A percentile compares a stretch with the other conserved stretches of the same genome.
Evolutionary conservation across 2,329 filamentous ascomycete species (phyloP).

Genomic region (Phialophora expanda): DNA sequence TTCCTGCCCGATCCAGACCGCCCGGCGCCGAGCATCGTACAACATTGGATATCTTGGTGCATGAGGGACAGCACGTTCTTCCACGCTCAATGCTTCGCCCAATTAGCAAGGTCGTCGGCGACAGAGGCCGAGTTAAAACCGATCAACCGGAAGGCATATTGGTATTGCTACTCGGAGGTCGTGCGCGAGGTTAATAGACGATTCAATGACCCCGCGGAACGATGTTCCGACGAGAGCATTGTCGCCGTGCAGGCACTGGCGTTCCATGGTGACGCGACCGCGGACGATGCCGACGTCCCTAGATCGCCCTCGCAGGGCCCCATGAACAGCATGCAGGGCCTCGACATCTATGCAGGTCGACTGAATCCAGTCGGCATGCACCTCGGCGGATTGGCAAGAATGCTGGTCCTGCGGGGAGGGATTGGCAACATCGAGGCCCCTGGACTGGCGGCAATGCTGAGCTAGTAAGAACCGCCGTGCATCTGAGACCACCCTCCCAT

Average conservation of each 20-base stretch:
- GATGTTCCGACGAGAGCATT: constrained; percentile 16
- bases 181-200: constrained; percentile 20
- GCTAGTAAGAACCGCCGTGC: constrained; percentile 22
- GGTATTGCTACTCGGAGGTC: constrained; percentile 21
- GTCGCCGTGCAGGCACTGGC: constrained; percentile 18
- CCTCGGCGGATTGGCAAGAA: constrained; percentile 35
- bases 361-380: constrained; percentile 30
- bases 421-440: constrained; percentile 25
- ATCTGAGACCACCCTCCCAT: not conserved
- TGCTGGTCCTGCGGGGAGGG: constrained; percentile 37
- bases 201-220: constrained; percentile 13
- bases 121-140: constrained; percentile 1
- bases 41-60: constrained; percentile 15
- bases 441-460: constrained; percentile 19
- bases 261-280: constrained; percentile 5
- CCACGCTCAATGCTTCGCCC: constrained; percentile 12
- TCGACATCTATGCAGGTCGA: constrained; percentile 23
- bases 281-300: constrained; percentile 1
- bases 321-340: constrained; percentile 17
- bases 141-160: constrained; percentile 10
- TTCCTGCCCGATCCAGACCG: constrained; percentile 19
- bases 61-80: constrained; percentile 18
- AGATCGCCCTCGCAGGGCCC: constrained; percentile 22
- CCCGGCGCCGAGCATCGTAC: not conserved
- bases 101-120: constrained; percentile 15